Evolutionary conservation across 192 early-diverging fungal species (phyloP).

Genomic region (Coemansia asiatica): DNA sequence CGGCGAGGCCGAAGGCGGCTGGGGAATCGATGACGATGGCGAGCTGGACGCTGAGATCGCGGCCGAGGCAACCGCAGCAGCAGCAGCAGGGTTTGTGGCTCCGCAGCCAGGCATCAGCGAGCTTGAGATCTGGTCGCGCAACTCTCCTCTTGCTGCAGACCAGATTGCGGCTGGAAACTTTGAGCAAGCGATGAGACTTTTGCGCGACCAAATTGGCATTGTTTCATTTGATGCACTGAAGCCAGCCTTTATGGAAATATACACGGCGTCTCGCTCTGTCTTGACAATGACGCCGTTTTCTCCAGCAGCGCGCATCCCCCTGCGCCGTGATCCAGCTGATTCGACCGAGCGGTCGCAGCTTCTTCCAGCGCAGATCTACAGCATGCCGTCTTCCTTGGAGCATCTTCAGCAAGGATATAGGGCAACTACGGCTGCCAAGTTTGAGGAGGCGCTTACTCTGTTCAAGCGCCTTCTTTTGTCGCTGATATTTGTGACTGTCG

Average conservation of each 20-base stretch:
- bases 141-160: constrained; percentile 84
- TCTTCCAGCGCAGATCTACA: constrained; percentile 43
- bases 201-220: constrained; percentile 90
- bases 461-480: constrained; percentile 80
- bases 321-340: constrained; percentile 64
- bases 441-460: constrained; percentile 71
- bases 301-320: constrained; percentile 63
- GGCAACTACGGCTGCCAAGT: constrained; percentile 77
- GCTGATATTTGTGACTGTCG: constrained; percentile 73
- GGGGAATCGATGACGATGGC: constrained; percentile 84
- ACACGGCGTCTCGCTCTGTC: constrained; percentile 69
- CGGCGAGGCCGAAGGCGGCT: constrained; percentile 65
- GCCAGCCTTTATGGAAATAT: constrained; percentile 82
- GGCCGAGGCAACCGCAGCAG: constrained; percentile 56
- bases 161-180: constrained; percentile 95
- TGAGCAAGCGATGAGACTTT: constrained; percentile 91
- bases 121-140: constrained; percentile 76
- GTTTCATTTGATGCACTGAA: constrained; percentile 92
- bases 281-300: constrained; percentile 63
- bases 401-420: constrained; percentile 86
- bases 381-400: constrained; percentile 45
- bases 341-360: constrained; percentile 53
- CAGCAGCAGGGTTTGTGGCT: constrained; percentile 61
- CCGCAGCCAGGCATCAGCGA: constrained; percentile 75
- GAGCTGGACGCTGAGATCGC: constrained; percentile 66